Conservation (phyloP, 2,329 filamentous ascomycete genomes). For the Neofusicoccum sp. region DNA sequence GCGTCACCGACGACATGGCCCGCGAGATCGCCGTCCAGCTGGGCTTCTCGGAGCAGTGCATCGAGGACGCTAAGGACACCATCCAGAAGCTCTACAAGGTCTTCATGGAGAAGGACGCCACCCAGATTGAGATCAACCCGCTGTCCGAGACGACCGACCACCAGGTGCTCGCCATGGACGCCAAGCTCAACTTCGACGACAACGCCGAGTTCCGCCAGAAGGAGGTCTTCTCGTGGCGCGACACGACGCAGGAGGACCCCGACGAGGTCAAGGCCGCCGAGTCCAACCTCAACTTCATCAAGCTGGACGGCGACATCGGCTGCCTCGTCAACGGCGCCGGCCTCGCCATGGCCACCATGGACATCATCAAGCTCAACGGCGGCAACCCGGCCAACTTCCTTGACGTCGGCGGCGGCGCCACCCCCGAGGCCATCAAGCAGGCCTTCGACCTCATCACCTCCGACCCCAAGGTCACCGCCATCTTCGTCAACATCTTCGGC, state of each 20-base stretch:
- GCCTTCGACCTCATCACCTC: slow-evolving; percentile 98
- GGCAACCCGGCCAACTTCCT: slow-evolving; percentile 97
- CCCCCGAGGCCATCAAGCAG: slow-evolving; percentile 92
- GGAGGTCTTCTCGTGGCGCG: slow-evolving; percentile 91
- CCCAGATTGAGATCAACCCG: slow-evolving; percentile 99
- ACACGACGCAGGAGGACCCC: slow-evolving; percentile 90
- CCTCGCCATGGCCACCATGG: slow-evolving; percentile 99
- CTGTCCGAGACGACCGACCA: slow-evolving; percentile 97
- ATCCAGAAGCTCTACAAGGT: slow-evolving; percentile 99
- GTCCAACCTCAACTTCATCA: slow-evolving; percentile 98
- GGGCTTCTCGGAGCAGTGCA: slow-evolving; percentile 96
- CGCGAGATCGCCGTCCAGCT: slow-evolving; percentile 85
- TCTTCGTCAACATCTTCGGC: slow-evolving; percentile 99
- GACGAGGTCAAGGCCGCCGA: slow-evolving; percentile 97
- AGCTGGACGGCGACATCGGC: slow-evolving; percentile 98
- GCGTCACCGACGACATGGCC: slow-evolving; percentile 94
- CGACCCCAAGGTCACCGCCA: slow-evolving; percentile 95
- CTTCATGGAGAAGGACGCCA: slow-evolving; percentile 97
- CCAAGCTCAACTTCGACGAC: slow-evolving; percentile 98
- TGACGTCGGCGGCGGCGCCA: slow-evolving; percentile 96
- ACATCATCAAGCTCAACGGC: slow-evolving; percentile 99
- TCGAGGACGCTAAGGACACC: slow-evolving; percentile 90
- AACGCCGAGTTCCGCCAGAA: slow-evolving; percentile 98
- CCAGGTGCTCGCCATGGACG: slow-evolving; percentile 98
- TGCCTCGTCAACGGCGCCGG: slow-evolving; percentile 98